phyloP scores from a whole-genome alignment of 1,284 basidiomycete species.

The Inonotus hispidus region DNA sequence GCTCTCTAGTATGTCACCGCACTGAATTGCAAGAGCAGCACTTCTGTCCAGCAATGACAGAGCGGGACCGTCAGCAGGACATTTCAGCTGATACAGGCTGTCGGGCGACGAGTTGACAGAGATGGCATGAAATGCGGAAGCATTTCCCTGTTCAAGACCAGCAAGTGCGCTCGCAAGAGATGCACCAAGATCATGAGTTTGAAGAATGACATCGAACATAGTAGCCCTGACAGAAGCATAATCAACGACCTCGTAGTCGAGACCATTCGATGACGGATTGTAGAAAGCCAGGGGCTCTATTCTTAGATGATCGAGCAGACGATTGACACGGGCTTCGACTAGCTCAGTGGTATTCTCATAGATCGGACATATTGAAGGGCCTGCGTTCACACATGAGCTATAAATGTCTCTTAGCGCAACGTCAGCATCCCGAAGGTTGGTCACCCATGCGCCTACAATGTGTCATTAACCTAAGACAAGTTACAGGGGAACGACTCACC shows the following conservation, averaged over 20 bases:
- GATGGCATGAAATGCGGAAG: too few species aligned
- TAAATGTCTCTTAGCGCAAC: constrained; percentile 14
- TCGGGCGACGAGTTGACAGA: too few species aligned
- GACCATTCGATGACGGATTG: background rate
- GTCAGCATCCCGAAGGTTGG: constrained; percentile 23
- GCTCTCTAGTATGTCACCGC: too few species aligned
- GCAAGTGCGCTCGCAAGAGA: constrained; percentile 13
- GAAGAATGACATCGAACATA: constrained; percentile 19
- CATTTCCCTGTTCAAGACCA: too few species aligned
- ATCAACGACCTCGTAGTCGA: constrained; percentile 16
- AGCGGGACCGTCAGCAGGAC: too few species aligned
- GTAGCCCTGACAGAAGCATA: constrained; percentile 10
- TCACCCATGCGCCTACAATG: constrained; percentile 17
- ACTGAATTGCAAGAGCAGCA: too few species aligned
- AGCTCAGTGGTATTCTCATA: constrained; percentile 18
- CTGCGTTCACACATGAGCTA: constrained; percentile 22
- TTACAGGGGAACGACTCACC: background rate
- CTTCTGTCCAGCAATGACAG: too few species aligned
- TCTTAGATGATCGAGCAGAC: background rate
- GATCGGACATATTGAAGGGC: constrained; percentile 19
- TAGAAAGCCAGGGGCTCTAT: constrained; percentile 3
- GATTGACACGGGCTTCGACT: constrained; percentile 20
- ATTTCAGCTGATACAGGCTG: too few species aligned
- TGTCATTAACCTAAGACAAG: background rate
- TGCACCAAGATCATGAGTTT: constrained; percentile 5